phyloP scores from a whole-genome alignment of 768 basidiomycete species.

The Phylloporus sp. region DNA sequence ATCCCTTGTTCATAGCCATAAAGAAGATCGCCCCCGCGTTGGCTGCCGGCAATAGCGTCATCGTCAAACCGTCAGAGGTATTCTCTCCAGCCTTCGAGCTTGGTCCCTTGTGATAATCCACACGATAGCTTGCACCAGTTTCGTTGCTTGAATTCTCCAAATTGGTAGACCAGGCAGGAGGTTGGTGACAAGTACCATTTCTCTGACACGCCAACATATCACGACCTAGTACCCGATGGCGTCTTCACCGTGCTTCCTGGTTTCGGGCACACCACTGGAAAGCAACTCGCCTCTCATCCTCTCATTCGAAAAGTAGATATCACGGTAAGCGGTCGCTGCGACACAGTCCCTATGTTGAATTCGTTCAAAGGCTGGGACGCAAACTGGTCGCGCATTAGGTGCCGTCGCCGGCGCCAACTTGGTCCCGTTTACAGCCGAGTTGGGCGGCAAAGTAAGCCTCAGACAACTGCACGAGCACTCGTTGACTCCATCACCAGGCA shows the following conservation, averaged over 20 bases:
- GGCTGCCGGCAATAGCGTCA: slow-evolving; percentile 78
- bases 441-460: slow-evolving; percentile 70
- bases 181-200: slow-evolving; percentile 34
- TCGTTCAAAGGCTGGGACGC: slow-evolving; percentile 60
- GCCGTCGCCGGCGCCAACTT: slow-evolving; percentile 70
- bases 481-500: slow-evolving; percentile 42
- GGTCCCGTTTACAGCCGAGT: slow-evolving; percentile 72
- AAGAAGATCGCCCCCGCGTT: slow-evolving; percentile 87
- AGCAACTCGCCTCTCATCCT: slow-evolving; percentile 58
- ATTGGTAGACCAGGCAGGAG: slow-evolving; percentile 59
- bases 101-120: background rate
- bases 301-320: slow-evolving; percentile 77
- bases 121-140: slow-evolving; percentile 62
- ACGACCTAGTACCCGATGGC: slow-evolving; percentile 60
- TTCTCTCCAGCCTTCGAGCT: background rate
- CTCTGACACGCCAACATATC: background rate
- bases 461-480: background rate
- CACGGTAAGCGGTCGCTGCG: slow-evolving; percentile 53
- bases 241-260: slow-evolving; percentile 74
- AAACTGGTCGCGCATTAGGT: slow-evolving; percentile 71
- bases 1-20: slow-evolving; percentile 81
- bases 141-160: slow-evolving; percentile 73
- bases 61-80: slow-evolving; percentile 81
- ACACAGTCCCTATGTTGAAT: background rate
- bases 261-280: slow-evolving; percentile 59